Conservation (phyloP, 805 yeast genomes). For the Brettanomyces sp. region DNA sequence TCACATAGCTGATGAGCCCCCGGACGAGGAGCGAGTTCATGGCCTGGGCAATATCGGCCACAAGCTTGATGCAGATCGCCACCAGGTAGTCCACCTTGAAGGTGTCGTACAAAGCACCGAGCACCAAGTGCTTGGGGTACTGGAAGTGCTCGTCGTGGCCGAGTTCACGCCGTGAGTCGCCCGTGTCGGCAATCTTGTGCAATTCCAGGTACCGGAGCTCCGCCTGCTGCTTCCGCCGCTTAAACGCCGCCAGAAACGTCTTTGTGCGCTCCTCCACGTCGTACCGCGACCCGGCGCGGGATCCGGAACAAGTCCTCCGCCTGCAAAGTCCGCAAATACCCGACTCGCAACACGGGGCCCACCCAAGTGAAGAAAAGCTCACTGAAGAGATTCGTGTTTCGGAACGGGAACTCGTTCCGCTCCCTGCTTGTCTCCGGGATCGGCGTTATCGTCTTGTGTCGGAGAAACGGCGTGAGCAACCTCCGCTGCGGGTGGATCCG, state of each 20-base stretch:
- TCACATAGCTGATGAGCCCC: constrained; percentile 57
- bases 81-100: constrained; percentile 35
- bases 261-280: constrained; percentile 31
- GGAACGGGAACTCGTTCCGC: constrained; percentile 36
- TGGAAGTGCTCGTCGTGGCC: constrained; percentile 29
- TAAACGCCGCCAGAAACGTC: constrained; percentile 27
- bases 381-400: constrained; percentile 30
- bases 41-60: constrained; percentile 41
- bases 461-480: constrained; percentile 24
- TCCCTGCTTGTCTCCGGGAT: constrained; percentile 42
- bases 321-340: constrained; percentile 62
- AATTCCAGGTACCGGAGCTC: constrained; percentile 23
- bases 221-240: constrained; percentile 21
- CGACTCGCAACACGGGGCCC: constrained; percentile 49
- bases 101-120: constrained; percentile 39
- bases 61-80: constrained; percentile 31
- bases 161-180: constrained; percentile 25
- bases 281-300: constrained; percentile 26
- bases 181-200: constrained; percentile 23
- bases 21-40: constrained; percentile 61
- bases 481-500: constrained; percentile 26
- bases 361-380: constrained; percentile 58
- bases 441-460: constrained; percentile 34
- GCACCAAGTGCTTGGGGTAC: constrained; percentile 36
- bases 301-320: constrained; percentile 53